Base-by-base conservation (phyloP, 2,329 filamentous ascomycete species). In the Clathrospora elynae region DNA sequence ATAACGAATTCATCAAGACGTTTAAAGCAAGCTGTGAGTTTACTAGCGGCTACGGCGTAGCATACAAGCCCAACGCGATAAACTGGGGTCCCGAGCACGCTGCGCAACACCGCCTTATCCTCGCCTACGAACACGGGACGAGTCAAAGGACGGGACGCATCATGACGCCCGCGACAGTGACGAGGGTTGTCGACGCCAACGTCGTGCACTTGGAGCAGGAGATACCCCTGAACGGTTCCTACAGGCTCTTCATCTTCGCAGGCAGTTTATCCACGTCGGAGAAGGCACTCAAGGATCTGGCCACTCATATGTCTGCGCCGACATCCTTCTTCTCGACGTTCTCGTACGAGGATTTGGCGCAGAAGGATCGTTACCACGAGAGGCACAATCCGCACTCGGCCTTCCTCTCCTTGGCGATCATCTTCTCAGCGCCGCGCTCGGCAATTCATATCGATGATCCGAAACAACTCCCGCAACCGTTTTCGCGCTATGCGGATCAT, bases 11-110 rank as follows among this genome's bases (percentile, higher is more conserved):
- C 66, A 83, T 95, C 65, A 86, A 86, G 73, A 90, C 86, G 0
- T 96, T 96, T 78, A 96, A 96, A 69, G 88, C 88, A 43, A 84
- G 84, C 19, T 96, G 90, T 75, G 90, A 93, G 63, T 95, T 96
- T 71, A 96, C 90, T 8, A 90, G 87, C 53, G 91, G 91, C 44
- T 96, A 95, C 67, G 91, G 91, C 47, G 90, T 96, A 14, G 86
- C 84, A 19, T 96, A 96, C 74, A 80, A 85, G 53, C 78, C 87
- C 39, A 96, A 95, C 71, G 72, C 81, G 19, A 78, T 95, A 71
- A 96, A 95, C 73, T 95, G 90, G 88, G 87, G 86, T 7, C 70
- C 81, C 0, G 74, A 75, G 3, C 90, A 96, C 71, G 77, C 83
- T 1, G 88, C 86, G 10, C 78, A 86, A 61, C 88, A 87, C 12